A percentile compares a stretch with the other conserved stretches of the same genome.
phyloP scores from a whole-genome alignment of 208 protist genomes.

The Wallacemonas sp. region DNA sequence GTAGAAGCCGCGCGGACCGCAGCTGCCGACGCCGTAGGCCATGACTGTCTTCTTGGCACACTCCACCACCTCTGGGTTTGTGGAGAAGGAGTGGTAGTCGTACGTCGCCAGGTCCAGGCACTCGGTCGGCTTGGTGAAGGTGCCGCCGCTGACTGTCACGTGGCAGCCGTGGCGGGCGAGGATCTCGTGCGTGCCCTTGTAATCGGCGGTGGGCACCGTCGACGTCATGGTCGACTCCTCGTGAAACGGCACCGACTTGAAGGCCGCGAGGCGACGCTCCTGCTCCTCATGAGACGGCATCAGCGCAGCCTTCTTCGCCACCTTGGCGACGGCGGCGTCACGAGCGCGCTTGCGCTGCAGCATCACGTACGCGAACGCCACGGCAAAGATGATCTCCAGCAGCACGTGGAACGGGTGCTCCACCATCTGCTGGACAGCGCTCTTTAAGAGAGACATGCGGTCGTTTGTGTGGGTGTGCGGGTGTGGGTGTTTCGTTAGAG shows the following conservation, averaged over 20 bases:
- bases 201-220: slow-evolving; percentile 51
- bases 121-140: slow-evolving; percentile 32
- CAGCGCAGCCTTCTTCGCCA: slow-evolving; percentile 18
- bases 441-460: slow-evolving; percentile 6
- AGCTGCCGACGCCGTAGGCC: slow-evolving; percentile 97
- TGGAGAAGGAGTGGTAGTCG: slow-evolving; percentile 95
- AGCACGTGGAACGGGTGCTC: slow-evolving; percentile 68
- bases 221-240: slow-evolving; percentile 34
- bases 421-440: slow-evolving; percentile 33
- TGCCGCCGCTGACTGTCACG: slow-evolving; percentile 48
- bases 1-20: slow-evolving; percentile 98
- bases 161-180: slow-evolving; percentile 55
- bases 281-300: slow-evolving; percentile 81
- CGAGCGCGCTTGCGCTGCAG: slow-evolving; percentile 27
- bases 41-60: slow-evolving; percentile 83
- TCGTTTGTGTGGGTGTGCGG: not conserved
- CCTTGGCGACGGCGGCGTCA: slow-evolving; percentile 9
- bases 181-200: slow-evolving; percentile 44
- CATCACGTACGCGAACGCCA: slow-evolving; percentile 46
- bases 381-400: slow-evolving; percentile 67
- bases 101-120: slow-evolving; percentile 91
- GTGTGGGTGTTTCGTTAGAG: not conserved
- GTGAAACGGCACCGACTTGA: slow-evolving; percentile 62
- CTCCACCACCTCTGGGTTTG: slow-evolving; percentile 74
- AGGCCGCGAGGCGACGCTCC: slow-evolving; percentile 71